Conservation (phyloP, 2,329 filamentous ascomycete genomes). For the Dothiorella sarmentorum region DNA sequence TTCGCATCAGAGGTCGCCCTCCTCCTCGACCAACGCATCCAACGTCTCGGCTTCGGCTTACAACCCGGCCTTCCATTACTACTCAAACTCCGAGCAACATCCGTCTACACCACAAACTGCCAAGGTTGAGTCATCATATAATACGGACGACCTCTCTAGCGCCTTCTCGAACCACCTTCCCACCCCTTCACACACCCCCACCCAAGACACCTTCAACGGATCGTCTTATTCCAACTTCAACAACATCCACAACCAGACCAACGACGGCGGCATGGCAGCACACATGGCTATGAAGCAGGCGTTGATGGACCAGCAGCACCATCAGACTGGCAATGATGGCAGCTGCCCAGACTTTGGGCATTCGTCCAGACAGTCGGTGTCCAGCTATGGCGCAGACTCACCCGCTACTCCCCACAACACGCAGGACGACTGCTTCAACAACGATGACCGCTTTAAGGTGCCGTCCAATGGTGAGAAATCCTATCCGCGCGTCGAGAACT, state of each 20-base stretch:
- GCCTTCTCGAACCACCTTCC: constrained; percentile 52
- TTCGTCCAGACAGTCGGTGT: constrained; percentile 56
- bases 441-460: constrained; percentile 52
- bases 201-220: constrained; percentile 49
- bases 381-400: constrained; percentile 58
- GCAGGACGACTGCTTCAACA: constrained; percentile 41
- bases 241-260: constrained; percentile 38
- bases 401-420: constrained; percentile 59
- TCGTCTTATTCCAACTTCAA: constrained; percentile 40
- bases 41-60: constrained; percentile 34
- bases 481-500: constrained; percentile 36
- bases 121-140: constrained; percentile 28
- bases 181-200: constrained; percentile 54
- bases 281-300: constrained; percentile 60
- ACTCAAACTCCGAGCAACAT: constrained; percentile 42
- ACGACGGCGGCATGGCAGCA: constrained; percentile 43
- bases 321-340: constrained; percentile 41
- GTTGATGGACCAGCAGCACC: constrained; percentile 50
- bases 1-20: constrained; percentile 38
- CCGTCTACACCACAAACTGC: constrained; percentile 39
- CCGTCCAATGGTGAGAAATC: constrained; percentile 54
- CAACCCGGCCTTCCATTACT: constrained; percentile 34
- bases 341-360: constrained; percentile 51
- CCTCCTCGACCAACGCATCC: constrained; percentile 39
- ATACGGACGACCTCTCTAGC: constrained; percentile 38